Evolutionary conservation across 306 rosid species (phyloP).

Genomic region (Aeschynomene evenia): DNA sequence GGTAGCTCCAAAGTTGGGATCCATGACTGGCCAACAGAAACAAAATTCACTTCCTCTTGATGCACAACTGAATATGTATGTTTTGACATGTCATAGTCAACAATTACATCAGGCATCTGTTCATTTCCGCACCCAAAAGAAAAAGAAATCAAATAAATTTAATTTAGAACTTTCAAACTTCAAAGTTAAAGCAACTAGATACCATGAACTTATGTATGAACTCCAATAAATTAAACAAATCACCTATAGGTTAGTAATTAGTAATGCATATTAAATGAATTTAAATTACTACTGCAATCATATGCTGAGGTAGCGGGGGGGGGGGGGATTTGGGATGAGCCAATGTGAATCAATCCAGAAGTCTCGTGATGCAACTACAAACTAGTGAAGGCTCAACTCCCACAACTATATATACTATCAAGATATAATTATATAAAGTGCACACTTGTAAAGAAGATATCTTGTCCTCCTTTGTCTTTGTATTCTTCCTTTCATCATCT

Average conservation of each 20-base stretch:
- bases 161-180: conserved; percentile 23
- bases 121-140: conserved; percentile 5
- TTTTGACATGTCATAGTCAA: conserved; percentile 82
- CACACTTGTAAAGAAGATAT: neutral
- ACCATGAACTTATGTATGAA: conserved; percentile 9
- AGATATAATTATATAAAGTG: neutral
- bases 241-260: neutral
- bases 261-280: neutral
- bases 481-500: too few species aligned
- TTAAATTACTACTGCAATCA: neutral
- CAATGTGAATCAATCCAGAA: neutral
- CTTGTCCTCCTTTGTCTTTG: too few species aligned
- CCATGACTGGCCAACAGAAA: conserved; percentile 39
- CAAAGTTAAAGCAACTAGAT: conserved; percentile 12
- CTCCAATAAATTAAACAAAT: neutral
- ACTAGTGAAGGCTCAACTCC: neutral
- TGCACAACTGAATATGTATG: conserved; percentile 62
- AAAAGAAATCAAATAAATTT: neutral
- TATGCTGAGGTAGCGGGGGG: neutral
- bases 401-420: neutral
- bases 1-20: conserved; percentile 27
- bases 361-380: neutral
- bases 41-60: conserved; percentile 74
- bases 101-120: conserved; percentile 91
- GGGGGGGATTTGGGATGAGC: neutral